Evolutionary conservation across 495 filamentous ascomycete genomes (phyloP).

Genomic region (Talaromyces trachyspermus): DNA sequence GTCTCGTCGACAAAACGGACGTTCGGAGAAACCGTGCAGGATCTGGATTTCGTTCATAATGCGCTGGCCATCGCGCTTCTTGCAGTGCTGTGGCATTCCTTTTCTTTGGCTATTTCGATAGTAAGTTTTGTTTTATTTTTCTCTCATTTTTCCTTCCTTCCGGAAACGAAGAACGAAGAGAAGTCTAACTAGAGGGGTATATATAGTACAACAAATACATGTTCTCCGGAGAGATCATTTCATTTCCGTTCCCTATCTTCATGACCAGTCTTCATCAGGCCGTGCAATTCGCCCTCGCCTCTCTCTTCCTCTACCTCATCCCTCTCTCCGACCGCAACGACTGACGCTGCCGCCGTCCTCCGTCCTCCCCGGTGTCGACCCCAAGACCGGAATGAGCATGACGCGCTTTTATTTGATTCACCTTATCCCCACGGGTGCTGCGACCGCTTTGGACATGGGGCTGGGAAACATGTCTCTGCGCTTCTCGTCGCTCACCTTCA

Average conservation of each 20-base stretch:
- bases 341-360: slow-evolving; percentile 21
- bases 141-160: not conserved
- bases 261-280: slow-evolving; percentile 79
- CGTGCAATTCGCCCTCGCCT: slow-evolving; percentile 72
- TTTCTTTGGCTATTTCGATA: slow-evolving; percentile 76
- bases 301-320: slow-evolving; percentile 66
- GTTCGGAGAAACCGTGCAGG: slow-evolving; percentile 12
- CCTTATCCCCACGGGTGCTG: slow-evolving; percentile 72
- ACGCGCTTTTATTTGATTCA: slow-evolving; percentile 70
- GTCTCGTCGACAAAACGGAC: not conserved
- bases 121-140: slow-evolving; percentile 38
- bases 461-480: slow-evolving; percentile 77
- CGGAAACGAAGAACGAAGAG: not conserved
- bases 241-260: slow-evolving; percentile 80
- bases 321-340: slow-evolving; percentile 57
- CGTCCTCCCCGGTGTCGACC: slow-evolving; percentile 37
- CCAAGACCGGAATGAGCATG: slow-evolving; percentile 55
- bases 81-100: slow-evolving; percentile 77
- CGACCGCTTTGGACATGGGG: slow-evolving; percentile 81
- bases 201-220: slow-evolving; percentile 89
- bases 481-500: slow-evolving; percentile 81
- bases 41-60: slow-evolving; percentile 54
- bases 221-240: slow-evolving; percentile 60
- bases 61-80: slow-evolving; percentile 57
- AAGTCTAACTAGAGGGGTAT: too few species aligned